Conservation (phyloP, 2,329 filamentous ascomycete genomes). For the Verticillium klebahnii region DNA sequence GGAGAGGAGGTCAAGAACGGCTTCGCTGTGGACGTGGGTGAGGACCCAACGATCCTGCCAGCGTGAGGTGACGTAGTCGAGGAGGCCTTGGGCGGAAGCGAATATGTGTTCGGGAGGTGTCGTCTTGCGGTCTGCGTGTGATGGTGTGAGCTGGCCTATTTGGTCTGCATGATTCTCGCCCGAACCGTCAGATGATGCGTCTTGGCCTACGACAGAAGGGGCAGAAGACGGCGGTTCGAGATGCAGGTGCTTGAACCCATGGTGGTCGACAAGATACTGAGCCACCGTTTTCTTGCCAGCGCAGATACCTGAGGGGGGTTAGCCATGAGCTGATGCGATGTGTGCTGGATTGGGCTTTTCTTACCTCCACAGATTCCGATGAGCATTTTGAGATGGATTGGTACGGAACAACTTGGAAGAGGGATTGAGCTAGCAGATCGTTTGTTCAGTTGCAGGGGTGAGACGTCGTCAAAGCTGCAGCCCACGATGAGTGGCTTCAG, state of each 20-base stretch:
- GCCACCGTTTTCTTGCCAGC: constrained; percentile 89
- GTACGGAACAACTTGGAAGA: background rate
- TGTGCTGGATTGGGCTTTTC: constrained; percentile 7
- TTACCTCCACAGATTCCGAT: constrained; percentile 73
- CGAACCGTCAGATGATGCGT: background rate
- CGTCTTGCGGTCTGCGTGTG: constrained; percentile 1
- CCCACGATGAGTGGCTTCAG: background rate
- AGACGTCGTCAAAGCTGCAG: background rate
- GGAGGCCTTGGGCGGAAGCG: constrained; percentile 58
- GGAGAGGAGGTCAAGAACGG: constrained; percentile 68
- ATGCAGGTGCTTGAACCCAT: constrained; percentile 73
- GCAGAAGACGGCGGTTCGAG: constrained; percentile 34
- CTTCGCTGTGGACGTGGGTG: constrained; percentile 72
- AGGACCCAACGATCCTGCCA: constrained; percentile 86
- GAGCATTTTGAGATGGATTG: constrained; percentile 50
- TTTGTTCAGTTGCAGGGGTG: background rate
- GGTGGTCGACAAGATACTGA: constrained; percentile 77
- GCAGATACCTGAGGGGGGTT: constrained; percentile 66
- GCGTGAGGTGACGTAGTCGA: constrained; percentile 79
- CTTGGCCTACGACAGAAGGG: background rate
- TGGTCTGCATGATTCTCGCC: background rate
- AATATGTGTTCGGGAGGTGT: constrained; percentile 39
- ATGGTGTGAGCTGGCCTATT: background rate
- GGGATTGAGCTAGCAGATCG: background rate
- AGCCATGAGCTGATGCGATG: constrained; percentile 6